Conservation (phyloP, 768 basidiomycete species). For the Cyclocybe cylindracea region DNA sequence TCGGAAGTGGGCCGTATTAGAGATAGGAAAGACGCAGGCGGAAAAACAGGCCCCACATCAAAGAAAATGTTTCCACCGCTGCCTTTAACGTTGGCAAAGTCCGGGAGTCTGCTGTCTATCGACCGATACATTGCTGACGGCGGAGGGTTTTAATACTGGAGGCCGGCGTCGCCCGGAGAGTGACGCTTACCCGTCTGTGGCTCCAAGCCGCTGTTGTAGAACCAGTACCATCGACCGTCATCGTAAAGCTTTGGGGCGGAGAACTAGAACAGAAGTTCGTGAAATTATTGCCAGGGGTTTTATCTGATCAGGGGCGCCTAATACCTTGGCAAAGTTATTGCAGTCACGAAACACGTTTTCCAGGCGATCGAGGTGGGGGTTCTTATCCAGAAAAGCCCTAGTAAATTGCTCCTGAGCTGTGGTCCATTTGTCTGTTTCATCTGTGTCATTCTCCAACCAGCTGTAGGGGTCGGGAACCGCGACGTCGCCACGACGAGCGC, state of each 20-base stretch:
- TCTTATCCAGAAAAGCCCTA: constrained; percentile 60
- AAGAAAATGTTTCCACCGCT: constrained; percentile 71
- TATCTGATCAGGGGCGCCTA: constrained; percentile 3
- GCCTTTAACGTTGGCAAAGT: constrained; percentile 44
- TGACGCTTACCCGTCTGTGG: constrained; percentile 51
- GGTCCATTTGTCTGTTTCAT: constrained; percentile 69
- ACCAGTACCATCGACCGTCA: constrained; percentile 82
- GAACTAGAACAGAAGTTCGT: constrained; percentile 43
- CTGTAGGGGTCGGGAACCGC: constrained; percentile 69
- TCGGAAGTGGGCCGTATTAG: background rate
- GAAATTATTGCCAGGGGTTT: background rate
- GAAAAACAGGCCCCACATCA: constrained; percentile 47
- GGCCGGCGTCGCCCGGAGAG: background rate
- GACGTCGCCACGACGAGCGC: constrained; percentile 60
- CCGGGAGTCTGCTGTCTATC: constrained; percentile 51
- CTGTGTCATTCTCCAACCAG: constrained; percentile 68
- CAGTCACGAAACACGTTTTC: constrained; percentile 55
- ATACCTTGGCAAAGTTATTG: constrained; percentile 45
- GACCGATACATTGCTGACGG: constrained; percentile 62
- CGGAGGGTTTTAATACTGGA: constrained; percentile 2
- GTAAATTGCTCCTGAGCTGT: constrained; percentile 61
- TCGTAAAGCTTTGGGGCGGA: constrained; percentile 59
- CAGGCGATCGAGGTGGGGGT: constrained; percentile 56
- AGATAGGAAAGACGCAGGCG: constrained; percentile 5
- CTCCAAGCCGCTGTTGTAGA: constrained; percentile 76